Percentiles rank a stretch among this genome's conserved stretches.
These are phyloP conservation scores for Quercus dentata DNA, from an alignment of 306 rosid species.

Conservation along the genomic window DNA sequence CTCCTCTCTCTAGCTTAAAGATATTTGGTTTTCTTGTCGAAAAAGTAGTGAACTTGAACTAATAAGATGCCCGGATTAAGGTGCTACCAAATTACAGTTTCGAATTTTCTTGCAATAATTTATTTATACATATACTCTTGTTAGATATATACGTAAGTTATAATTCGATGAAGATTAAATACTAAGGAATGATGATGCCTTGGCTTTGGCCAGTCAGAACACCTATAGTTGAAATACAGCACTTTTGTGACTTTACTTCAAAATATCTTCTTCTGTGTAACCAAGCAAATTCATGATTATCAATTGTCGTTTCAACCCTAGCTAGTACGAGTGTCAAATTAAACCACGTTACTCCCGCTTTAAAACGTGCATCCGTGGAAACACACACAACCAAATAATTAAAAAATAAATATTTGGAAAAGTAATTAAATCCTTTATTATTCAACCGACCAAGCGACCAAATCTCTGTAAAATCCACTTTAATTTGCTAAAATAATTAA, in stretches of 20 bases:
- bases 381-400: neutral
- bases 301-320: neutral
- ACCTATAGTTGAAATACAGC: neutral
- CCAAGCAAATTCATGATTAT: neutral
- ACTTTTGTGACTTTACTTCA: neutral
- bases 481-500: neutral
- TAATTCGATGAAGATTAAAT: no score
- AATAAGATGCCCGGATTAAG: no score
- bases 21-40: no score
- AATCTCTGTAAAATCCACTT: conserved; percentile 5
- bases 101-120: no score
- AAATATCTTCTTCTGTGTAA: neutral
- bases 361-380: neutral
- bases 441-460: conserved; percentile 2
- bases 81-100: no score
- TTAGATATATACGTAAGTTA: no score
- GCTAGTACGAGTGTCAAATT: neutral
- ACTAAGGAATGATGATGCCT: no score
- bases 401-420: neutral
- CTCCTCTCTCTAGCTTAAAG: no score
- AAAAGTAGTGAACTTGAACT: no score
- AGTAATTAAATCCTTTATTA: neutral
- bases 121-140: no score
- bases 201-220: neutral
- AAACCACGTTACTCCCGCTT: neutral